phyloP scores from a whole-genome alignment of 495 filamentous ascomycete genomes.

The Hypomontagnella submonticulosa region DNA sequence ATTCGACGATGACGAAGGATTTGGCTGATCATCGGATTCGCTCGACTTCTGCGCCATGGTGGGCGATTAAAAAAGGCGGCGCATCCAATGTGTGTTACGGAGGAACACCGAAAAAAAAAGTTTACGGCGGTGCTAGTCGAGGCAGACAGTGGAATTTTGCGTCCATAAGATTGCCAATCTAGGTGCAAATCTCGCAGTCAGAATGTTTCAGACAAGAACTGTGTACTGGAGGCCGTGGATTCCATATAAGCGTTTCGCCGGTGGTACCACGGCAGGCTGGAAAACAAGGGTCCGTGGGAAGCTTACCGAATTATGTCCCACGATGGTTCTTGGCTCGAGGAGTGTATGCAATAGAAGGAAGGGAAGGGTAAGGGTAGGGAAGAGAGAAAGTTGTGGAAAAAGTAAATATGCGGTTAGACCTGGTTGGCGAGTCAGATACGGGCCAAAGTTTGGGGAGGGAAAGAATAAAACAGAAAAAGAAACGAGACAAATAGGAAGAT shows the following conservation, averaged over 20 bases:
- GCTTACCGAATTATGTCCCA: conserved; percentile 45
- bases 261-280: conserved; percentile 42
- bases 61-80: conserved; percentile 48
- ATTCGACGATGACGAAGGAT: conserved; percentile 50
- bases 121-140: conserved; percentile 43
- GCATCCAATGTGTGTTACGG: conserved; percentile 51
- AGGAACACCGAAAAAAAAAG: conserved; percentile 46
- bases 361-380: conserved; percentile 8
- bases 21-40: conserved; percentile 49
- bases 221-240: conserved; percentile 28
- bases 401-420: conserved; percentile 12
- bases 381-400: conserved; percentile 9
- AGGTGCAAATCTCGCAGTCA: conserved; percentile 43
- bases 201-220: conserved; percentile 42
- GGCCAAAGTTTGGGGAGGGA: neutral
- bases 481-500: conserved; percentile 13
- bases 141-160: conserved; percentile 35
- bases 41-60: conserved; percentile 51
- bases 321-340: conserved; percentile 29
- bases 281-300: conserved; percentile 41
- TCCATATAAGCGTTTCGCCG: conserved; percentile 44
- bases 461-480: conserved; percentile 16
- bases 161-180: conserved; percentile 45
- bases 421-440: conserved; percentile 20
- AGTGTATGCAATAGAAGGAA: conserved; percentile 18